Percentiles rank a stretch among this genome's conserved stretches.
These are phyloP conservation scores for Tetraselmis striata DNA, from an alignment of 139 green algal genomes.

Conservation along the genomic window DNA sequence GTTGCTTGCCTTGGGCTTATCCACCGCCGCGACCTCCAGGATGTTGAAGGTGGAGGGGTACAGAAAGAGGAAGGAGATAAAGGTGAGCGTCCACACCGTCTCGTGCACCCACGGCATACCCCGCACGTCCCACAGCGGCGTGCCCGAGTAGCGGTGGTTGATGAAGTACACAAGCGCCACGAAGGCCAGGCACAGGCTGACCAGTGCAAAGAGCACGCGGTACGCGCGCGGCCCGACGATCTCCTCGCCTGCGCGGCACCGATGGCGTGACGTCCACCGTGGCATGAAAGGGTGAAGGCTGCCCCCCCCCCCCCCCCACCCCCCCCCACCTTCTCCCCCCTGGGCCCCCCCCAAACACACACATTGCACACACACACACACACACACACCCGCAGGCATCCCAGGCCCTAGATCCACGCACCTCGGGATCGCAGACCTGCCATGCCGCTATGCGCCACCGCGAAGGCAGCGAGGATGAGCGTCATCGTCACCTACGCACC, in stretches of 20 bases:
- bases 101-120: constrained; percentile 72
- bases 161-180: constrained; percentile 94
- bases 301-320: too few species aligned
- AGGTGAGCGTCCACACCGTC: constrained; percentile 78
- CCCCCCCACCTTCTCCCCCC: too few species aligned
- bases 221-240: constrained; percentile 83
- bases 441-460: constrained; percentile 77
- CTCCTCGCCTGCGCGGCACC: constrained; percentile 80
- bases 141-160: constrained; percentile 86
- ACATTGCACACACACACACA: not conserved
- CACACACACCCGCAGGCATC: not conserved
- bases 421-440: constrained; percentile 63
- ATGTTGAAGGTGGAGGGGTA: constrained; percentile 99
- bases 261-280: too few species aligned
- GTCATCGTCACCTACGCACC: constrained; percentile 53
- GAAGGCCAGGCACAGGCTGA: constrained; percentile 79
- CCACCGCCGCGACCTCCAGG: constrained; percentile 63
- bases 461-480: constrained; percentile 80
- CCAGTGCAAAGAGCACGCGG: constrained; percentile 84
- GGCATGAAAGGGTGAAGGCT: too few species aligned
- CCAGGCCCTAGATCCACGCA: not conserved
- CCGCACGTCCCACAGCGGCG: constrained; percentile 77
- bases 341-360: too few species aligned
- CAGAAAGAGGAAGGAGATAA: constrained; percentile 98
- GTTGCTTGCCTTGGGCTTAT: constrained; percentile 18